phyloP scores from a whole-genome alignment of 306 rosid species.

The Bauhinia variegata region DNA sequence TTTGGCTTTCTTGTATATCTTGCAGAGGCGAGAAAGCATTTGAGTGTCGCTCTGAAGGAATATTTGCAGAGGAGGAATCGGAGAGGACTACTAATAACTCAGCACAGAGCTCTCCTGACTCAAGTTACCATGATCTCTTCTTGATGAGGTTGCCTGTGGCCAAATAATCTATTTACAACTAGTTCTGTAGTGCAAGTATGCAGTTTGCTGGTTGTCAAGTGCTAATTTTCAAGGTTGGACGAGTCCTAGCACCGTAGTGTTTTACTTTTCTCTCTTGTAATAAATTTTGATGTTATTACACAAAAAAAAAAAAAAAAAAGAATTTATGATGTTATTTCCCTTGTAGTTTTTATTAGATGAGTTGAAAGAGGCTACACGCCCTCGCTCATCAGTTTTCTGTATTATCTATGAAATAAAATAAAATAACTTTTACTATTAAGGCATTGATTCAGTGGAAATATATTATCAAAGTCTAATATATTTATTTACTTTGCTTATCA shows the following conservation, averaged over 20 bases:
- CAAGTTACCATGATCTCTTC: conserved; percentile 73
- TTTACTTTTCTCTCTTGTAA: conserved; percentile 12
- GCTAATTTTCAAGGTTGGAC: conserved; percentile 42
- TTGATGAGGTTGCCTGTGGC: conserved; percentile 54
- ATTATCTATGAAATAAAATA: too few relatives aligned
- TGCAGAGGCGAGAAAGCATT: conserved; percentile 65
- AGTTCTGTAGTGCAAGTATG: conserved; percentile 41
- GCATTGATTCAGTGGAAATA: too few relatives aligned
- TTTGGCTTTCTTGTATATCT: conserved; percentile 28
- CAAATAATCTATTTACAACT: conserved; percentile 43
- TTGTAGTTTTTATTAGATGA: conserved; percentile 46
- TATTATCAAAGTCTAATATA: too few relatives aligned
- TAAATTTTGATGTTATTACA: too few relatives aligned
- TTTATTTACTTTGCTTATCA: too few relatives aligned
- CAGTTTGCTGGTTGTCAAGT: conserved; percentile 38
- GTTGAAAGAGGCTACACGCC: conserved; percentile 65
- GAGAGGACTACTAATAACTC: conserved; percentile 44
- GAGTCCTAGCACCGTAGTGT: too few relatives aligned
- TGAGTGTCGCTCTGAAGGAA: conserved; percentile 52
- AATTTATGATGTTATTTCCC: too few relatives aligned
- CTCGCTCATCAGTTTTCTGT: conserved; percentile 49
- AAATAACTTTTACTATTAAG: too few relatives aligned
- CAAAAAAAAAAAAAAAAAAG: too few relatives aligned
- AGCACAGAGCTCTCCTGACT: conserved; percentile 54
- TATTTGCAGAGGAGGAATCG: conserved; percentile 51